Percentiles rank a stretch among this genome's conserved stretches.
phyloP scores from a whole-genome alignment of 352 stramenopile genomes.

The Phytophthora nicotianae region DNA sequence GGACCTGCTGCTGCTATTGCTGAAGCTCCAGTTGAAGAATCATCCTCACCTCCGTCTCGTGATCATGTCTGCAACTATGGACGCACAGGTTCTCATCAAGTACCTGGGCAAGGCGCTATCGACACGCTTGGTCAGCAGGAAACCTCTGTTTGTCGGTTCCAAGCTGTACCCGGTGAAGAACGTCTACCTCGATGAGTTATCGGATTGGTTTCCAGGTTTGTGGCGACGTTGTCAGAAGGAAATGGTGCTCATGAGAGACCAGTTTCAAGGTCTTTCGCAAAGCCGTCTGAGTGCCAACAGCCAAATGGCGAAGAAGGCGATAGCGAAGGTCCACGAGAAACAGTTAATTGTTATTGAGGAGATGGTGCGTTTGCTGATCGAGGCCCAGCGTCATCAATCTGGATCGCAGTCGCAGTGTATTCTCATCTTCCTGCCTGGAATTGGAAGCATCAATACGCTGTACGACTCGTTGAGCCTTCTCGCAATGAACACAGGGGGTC shows the following conservation, averaged over 20 bases:
- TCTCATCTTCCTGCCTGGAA: slow-evolving; percentile 96
- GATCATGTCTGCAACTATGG: slow-evolving; percentile 97
- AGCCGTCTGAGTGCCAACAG: slow-evolving; percentile 43
- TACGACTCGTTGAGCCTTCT: slow-evolving; percentile 73
- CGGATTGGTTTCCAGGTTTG: slow-evolving; percentile 46
- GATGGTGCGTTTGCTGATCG: slow-evolving; percentile 64
- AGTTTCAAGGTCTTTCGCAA: slow-evolving; percentile 45
- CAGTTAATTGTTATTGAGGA: slow-evolving; percentile 63
- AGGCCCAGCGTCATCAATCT: slow-evolving; percentile 39
- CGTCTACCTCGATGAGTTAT: slow-evolving; percentile 65
- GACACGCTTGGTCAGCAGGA: slow-evolving; percentile 51
- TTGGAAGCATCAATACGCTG: slow-evolving; percentile 92
- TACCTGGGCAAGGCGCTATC: slow-evolving; percentile 79
- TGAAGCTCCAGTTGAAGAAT: slow-evolving; percentile 75
- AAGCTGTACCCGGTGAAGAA: slow-evolving; percentile 78
- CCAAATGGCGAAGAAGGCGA: slow-evolving; percentile 52
- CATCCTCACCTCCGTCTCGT: slow-evolving; percentile 87
- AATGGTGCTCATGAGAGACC: slow-evolving; percentile 44
- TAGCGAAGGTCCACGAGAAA: slow-evolving; percentile 67
- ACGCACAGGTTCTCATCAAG: slow-evolving; percentile 90
- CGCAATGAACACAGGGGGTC: slow-evolving; percentile 16
- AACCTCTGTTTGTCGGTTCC: slow-evolving; percentile 83
- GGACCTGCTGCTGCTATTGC: slow-evolving; percentile 94
- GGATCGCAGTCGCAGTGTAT: slow-evolving; percentile 83
- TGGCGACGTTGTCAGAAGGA: slow-evolving; percentile 44